Evolutionary conservation across 2,329 filamentous ascomycete species (phyloP), one percentile per base, ranked within the genome.

Genomic region (Aphanoascus verrucosus): DNA sequence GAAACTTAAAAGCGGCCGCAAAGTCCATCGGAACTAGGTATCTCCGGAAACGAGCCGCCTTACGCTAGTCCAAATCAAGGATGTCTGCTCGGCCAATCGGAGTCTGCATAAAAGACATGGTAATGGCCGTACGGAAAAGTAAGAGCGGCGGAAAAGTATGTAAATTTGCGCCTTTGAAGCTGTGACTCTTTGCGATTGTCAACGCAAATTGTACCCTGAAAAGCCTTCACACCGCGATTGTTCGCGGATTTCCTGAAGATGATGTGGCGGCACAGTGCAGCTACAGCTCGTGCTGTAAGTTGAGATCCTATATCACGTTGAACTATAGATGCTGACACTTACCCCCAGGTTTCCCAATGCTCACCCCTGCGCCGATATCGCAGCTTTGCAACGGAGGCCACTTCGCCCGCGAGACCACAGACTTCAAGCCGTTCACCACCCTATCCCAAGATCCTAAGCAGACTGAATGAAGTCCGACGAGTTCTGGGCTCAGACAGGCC

Each of bases 361-460:
- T 42, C 43, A n/a, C 52, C 48, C 15, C 15, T 48, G 20, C 40
- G 55, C 42, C 40, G 37, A 42, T 40, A 37, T 47, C 58, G 55
- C 49, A 53, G 54, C n/a, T 51, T 58, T 43, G 55, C 58, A 32
- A 58, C 58, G 11, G 42, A 51, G 45, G 52, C 54, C n/a, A 50
- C 52, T 23, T 51, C 55, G 7, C 12, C 48, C n/a, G 47, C 52
- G 34, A 12, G 46, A 20, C 14, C 48, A 17, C 34, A 51, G 8
- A 37, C 15, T 31, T 15, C 44, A 32, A 50, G 78, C 28, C 80
- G 82, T 59, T 83, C 80, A 60, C 86, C 88, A 45, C 87, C 87
- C 28, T 96, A 96, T 72, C 77, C 84, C 62, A 89, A 84, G 70
- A 85, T 95, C 49, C 78, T 90, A 66, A 79, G 78, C 64, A 86